Percentiles rank a stretch among this genome's conserved stretches.
Conservation (phyloP, 148 eudicot species). For the Amaranthus cruentus region DNA sequence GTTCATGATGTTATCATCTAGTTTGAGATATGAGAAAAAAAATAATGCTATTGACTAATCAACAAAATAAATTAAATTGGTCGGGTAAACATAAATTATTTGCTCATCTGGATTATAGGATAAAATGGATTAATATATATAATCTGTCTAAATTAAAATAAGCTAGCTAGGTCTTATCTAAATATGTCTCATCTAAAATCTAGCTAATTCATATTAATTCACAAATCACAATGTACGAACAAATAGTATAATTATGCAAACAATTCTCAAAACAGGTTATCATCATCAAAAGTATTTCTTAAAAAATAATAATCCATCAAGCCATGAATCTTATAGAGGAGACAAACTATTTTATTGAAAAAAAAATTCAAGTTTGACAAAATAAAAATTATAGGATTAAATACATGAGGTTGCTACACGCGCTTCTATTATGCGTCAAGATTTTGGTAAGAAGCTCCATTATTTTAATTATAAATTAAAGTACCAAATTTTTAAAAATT, state of each 20-base stretch:
- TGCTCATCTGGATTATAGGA: not conserved
- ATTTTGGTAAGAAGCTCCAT: not conserved
- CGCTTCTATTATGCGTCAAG: conserved; percentile 14
- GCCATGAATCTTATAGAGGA: not conserved
- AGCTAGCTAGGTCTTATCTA: not conserved
- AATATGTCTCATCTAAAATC: not conserved
- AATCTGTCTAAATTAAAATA: not conserved
- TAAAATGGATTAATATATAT: not conserved
- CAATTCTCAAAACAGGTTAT: not conserved
- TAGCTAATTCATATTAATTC: not conserved
- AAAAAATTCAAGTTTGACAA: too few relatives aligned
- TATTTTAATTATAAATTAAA: not conserved
- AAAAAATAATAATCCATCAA: not conserved
- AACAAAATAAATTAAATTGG: not conserved
- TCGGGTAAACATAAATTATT: not conserved
- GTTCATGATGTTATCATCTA: not conserved
- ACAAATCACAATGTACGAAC: not conserved
- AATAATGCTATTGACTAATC: too few relatives aligned
- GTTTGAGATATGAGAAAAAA: too few relatives aligned
- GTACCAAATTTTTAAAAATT: conserved; percentile 7
- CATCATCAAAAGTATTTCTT: not conserved
- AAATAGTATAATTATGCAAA: not conserved
- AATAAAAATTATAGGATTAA: too few relatives aligned
- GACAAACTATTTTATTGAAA: too few relatives aligned
- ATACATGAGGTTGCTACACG: not conserved